Evolutionary conservation across 495 filamentous ascomycete species (phyloP).

Genomic region (Talaromyces borbonicus): DNA sequence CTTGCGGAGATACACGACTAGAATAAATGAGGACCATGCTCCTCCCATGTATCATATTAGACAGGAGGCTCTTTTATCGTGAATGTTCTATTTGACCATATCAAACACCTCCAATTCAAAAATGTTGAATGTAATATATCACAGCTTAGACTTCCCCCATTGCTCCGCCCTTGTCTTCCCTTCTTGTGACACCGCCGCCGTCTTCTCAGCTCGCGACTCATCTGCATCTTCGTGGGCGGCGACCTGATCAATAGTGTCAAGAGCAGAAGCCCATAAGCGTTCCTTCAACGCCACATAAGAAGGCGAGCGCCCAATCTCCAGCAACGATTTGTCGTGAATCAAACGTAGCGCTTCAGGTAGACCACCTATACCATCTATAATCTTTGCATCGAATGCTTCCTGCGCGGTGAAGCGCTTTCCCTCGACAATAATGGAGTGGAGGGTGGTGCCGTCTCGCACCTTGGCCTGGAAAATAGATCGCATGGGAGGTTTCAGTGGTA

Average conservation of each 20-base stretch:
- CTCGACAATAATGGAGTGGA: slow-evolving; percentile 58
- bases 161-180: slow-evolving; percentile 18
- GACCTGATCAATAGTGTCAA: slow-evolving; percentile 41
- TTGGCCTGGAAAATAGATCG: slow-evolving; percentile 64
- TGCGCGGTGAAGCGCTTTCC: slow-evolving; percentile 52
- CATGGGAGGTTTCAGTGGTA: slow-evolving; percentile 62
- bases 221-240: slow-evolving; percentile 20
- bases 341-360: slow-evolving; percentile 48
- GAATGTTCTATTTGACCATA: no score
- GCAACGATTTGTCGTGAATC: slow-evolving; percentile 44
- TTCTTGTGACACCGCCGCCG: slow-evolving; percentile 19
- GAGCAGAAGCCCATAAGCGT: slow-evolving; percentile 60
- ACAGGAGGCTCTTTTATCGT: no score
- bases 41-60: no score
- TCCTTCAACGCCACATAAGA: slow-evolving; percentile 59
- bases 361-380: slow-evolving; percentile 60
- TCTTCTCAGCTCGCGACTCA: slow-evolving; percentile 26
- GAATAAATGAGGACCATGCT: no score
- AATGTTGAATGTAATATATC: slow-evolving; percentile 10
- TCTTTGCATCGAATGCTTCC: slow-evolving; percentile 49
- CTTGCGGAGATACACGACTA: no score
- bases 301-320: slow-evolving; percentile 47
- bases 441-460: slow-evolving; percentile 37
- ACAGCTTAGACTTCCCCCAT: slow-evolving; percentile 43
- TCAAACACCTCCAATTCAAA: no score